These are phyloP conservation scores for Talaromyces islandicus DNA, from an alignment of 2,329 filamentous ascomycete genomes.

Conservation along the genomic window DNA sequence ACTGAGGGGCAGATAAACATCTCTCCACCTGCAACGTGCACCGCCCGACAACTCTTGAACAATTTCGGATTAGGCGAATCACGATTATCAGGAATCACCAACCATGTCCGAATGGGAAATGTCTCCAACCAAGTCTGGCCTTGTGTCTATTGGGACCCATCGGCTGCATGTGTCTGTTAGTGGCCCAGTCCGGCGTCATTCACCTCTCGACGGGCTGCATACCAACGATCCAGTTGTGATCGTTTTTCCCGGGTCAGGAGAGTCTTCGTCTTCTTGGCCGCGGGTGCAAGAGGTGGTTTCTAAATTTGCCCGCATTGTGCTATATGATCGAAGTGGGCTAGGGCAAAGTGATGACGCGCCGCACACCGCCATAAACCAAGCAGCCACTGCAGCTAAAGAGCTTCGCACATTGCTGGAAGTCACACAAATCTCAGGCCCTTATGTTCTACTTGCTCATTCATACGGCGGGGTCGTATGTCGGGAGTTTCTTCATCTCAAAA, in stretches of 20 bases:
- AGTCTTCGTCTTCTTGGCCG: constrained; percentile 26
- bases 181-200: constrained; percentile 17
- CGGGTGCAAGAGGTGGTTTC: constrained; percentile 26
- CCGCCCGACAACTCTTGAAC: neutral
- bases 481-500: constrained; percentile 30
- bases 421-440: constrained; percentile 19
- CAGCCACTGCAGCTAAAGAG: constrained; percentile 24
- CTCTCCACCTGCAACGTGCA: neutral
- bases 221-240: constrained; percentile 24
- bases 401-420: constrained; percentile 23
- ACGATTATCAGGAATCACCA: neutral
- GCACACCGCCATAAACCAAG: constrained; percentile 6
- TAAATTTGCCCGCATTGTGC: constrained; percentile 21
- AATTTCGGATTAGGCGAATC: neutral
- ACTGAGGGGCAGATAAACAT: neutral
- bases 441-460: constrained; percentile 33
- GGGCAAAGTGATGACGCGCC: constrained; percentile 25
- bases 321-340: constrained; percentile 36
- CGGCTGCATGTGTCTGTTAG: constrained; percentile 24
- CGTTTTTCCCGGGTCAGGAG: constrained; percentile 31
- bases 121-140: constrained; percentile 8
- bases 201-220: neutral
- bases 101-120: constrained; percentile 4
- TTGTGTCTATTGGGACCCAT: constrained; percentile 28
- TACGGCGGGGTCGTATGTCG: constrained; percentile 36